Base-by-base conservation (phyloP, 1,139 yeast species). In the Hemisphaericaspora xylofermentans region DNA sequence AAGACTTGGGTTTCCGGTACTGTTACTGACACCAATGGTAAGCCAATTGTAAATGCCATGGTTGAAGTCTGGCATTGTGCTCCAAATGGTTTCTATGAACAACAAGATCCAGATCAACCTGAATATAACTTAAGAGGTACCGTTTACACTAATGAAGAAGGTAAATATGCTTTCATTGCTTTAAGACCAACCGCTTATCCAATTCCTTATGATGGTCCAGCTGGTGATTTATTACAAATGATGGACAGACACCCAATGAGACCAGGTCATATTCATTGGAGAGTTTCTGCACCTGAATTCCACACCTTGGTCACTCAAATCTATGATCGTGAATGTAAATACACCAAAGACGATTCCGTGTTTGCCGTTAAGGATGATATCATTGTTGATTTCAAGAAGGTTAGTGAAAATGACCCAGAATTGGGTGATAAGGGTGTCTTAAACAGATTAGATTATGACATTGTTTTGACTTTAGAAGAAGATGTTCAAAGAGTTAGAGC, bases 331-430 rank as follows among this genome's bases (percentile, higher is more conserved):
- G 50, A 50, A 24, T 58, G 60, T 39, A 51, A 53, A 14, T 59
- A 58, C 28, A 51, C 54, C 25, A 44, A 50, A 33, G 58, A 61
- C 38, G 64, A 61, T 43, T 45, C 63, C 13, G 66, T 60, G 12
- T 61, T 61, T 49, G 66, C 64, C 8, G 67, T 62, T 39, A 62
- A 62, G 49, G 57, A 55, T 14, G 62, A 60, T 38, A 54, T 60
- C 33, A 47, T 63, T 38, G 58, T 62, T 35, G 52, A 56, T 26
- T 59, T 62, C 45, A 43, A 43, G 28, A 41, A 40, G 35, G 22
- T 40, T 21, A 36, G 16, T n/a, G 14, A 36, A n/a, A 26, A 41
- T 16, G 46, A 38, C 15, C 41, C 43, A 19, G 48, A 43, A 19
- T 35, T 40, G 12, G 32, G 31, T 12, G 42, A 32, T 6, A 41